Evolutionary conservation across 208 protist genomes (phyloP), one percentile per base, ranked within the genome.

Genomic region (Naegleria lovaniensis): DNA sequence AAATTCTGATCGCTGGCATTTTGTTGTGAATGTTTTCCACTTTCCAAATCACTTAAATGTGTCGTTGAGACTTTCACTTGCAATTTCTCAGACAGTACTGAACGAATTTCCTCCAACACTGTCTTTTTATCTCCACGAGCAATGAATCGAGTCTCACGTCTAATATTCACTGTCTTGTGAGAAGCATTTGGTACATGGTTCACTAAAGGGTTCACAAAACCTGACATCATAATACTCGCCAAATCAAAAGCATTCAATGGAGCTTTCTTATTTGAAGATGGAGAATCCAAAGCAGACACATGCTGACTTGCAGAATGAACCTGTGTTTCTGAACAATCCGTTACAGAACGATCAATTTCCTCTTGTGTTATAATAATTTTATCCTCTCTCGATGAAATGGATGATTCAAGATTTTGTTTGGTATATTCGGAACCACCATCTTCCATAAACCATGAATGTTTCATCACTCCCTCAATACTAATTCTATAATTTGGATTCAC

Each of bases 401-500:
- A 67, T 22, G 55, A 29, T 67, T 15, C 19, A 29, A 29, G 22
- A 29, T 15, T 29, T 67, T 15, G 22, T 67, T 15, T 29, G 4
- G 55, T 29, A 29, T 29, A 67, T 29, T 67, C 22, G 6, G 4
- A 4, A 15, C n/a, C 67, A 13, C 9, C 29, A 19, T 79, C 67
- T 33, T 2, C 25, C 13, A 90, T 76, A 93, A 98, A 97, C 97
- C 97, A 98, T 39, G 91, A 93, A 91, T 97, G 94, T 39, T 91
- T 52, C 43, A 97, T 97, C 67, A 98, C 95, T 29, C 96, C 93
- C 15, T 95, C 95, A 51, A 98, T 55, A 13, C 95, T 96, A 39
- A 96, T 94, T 84, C 97, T 94, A 92, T 95, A 92, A 22, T 90
- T 83, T 13, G 97, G 97, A 83, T 97, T 94, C 0, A 95, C 93